Percentiles rank a stretch among this genome's conserved stretches.
phyloP scores from a whole-genome alignment of 176 grass and related monocot species.

The Triticum timopheevii region DNA sequence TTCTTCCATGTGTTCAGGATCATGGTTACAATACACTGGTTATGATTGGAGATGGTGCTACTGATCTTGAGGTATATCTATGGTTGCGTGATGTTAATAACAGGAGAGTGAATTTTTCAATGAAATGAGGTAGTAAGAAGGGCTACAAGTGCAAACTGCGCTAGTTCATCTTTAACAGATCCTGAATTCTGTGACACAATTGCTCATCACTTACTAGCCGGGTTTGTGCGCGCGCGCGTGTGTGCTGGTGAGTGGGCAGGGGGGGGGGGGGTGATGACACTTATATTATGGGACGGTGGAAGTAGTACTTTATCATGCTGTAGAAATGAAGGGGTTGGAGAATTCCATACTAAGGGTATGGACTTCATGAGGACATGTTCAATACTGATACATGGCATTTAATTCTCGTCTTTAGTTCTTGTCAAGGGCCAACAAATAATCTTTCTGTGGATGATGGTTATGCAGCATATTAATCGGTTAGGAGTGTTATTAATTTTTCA shows the following conservation, averaged over 20 bases:
- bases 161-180: no score
- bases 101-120: no score
- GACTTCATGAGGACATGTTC: background rate
- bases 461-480: background rate
- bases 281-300: no score
- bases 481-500: background rate
- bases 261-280: background rate
- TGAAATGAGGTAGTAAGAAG: no score
- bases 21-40: slow-evolving; percentile 42
- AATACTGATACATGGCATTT: background rate
- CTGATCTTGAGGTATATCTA: slow-evolving; percentile 72
- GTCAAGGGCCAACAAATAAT: background rate
- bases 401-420: background rate
- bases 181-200: no score
- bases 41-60: slow-evolving; percentile 98
- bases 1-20: slow-evolving; percentile 31
- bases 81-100: background rate
- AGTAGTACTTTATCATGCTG: background rate
- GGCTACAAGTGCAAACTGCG: no score
- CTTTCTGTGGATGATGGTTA: background rate
- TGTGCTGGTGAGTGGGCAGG: no score
- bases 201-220: background rate
- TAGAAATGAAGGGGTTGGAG: background rate
- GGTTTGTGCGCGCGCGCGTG: background rate
- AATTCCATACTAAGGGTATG: background rate